Percentiles rank a stretch among this genome's conserved stretches.
Evolutionary conservation across 1,284 basidiomycete genomes (phyloP).

Genomic region (Salmacisia buchloeana): DNA sequence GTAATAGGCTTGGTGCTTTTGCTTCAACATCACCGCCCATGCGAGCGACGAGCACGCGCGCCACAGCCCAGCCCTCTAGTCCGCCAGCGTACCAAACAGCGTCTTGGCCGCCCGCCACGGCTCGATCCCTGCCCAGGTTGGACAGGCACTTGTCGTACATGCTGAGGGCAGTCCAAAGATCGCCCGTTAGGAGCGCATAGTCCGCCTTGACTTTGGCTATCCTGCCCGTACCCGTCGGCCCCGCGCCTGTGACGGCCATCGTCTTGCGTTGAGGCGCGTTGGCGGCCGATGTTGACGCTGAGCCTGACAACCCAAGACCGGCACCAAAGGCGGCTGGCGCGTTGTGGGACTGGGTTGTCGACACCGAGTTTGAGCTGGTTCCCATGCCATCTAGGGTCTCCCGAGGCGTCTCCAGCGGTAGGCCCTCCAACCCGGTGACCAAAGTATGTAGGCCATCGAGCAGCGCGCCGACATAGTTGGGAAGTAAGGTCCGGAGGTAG

Average conservation of each 20-base stretch:
- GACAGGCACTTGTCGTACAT: conserved; percentile 33
- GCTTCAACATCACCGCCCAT: conserved; percentile 41
- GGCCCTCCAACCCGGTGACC: conserved; percentile 35
- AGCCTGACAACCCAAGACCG: neutral
- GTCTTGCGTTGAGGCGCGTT: conserved; percentile 4
- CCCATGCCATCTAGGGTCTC: conserved; percentile 38
- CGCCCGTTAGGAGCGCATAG: conserved; percentile 36
- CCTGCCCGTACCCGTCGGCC: conserved; percentile 33
- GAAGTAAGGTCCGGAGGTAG: conserved; percentile 43
- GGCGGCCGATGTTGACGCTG: neutral
- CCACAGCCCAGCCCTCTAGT: conserved; percentile 47
- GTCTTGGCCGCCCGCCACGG: conserved; percentile 48
- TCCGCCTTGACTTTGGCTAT: conserved; percentile 42
- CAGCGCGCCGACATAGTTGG: conserved; percentile 35
- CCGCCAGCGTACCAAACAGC: conserved; percentile 48
- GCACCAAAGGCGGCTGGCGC: neutral
- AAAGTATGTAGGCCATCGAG: conserved; percentile 39
- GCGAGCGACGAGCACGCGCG: conserved; percentile 34
- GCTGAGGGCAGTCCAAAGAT: conserved; percentile 42
- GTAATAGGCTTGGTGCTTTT: conserved; percentile 19
- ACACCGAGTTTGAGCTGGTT: neutral
- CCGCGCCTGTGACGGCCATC: conserved; percentile 13
- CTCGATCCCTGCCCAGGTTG: conserved; percentile 35
- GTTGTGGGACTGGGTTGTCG: conserved; percentile 9
- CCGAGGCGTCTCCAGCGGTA: conserved; percentile 44